Percentiles rank a stretch among this genome's conserved stretches.
phyloP scores from a whole-genome alignment of 352 stramenopile species.

The Globisporangium sylvaticum region DNA sequence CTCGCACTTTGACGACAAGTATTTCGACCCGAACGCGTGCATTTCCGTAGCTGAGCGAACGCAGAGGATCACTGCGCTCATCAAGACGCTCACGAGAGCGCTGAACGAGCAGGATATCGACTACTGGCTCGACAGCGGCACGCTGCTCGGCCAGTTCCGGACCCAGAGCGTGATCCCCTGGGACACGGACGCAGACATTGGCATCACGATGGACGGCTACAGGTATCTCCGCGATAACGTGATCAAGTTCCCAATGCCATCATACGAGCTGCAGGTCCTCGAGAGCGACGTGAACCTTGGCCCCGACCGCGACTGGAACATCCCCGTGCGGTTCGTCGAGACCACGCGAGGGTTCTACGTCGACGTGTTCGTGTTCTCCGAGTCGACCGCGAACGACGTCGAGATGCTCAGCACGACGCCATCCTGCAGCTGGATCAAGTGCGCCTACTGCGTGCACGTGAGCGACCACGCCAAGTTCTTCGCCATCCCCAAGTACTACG shows the following conservation, averaged over 20 bases:
- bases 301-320: slow-evolving; percentile 43
- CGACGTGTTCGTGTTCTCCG: slow-evolving; percentile 58
- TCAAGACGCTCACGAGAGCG: slow-evolving; percentile 37
- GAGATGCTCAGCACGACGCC: slow-evolving; percentile 33
- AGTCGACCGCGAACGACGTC: slow-evolving; percentile 24
- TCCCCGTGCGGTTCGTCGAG: slow-evolving; percentile 55
- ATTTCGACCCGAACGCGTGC: slow-evolving; percentile 31
- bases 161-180: slow-evolving; percentile 45
- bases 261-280: slow-evolving; percentile 47
- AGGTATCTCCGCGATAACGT: slow-evolving; percentile 27
- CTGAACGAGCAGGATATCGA: slow-evolving; percentile 39
- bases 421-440: slow-evolving; percentile 43
- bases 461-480: slow-evolving; percentile 27
- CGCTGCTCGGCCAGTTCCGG: slow-evolving; percentile 50
- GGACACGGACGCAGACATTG: slow-evolving; percentile 57
- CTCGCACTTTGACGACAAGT: slow-evolving; percentile 35
- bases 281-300: slow-evolving; percentile 33
- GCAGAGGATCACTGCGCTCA: slow-evolving; percentile 32
- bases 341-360: slow-evolving; percentile 58
- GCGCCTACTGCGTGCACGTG: slow-evolving; percentile 38
- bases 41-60: slow-evolving; percentile 35
- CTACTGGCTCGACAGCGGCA: slow-evolving; percentile 71
- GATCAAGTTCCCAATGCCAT: slow-evolving; percentile 21
- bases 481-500: slow-evolving; percentile 37
- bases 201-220: slow-evolving; percentile 39